These are phyloP conservation scores for Coemansia furcata DNA, from an alignment of 192 early-diverging fungal genomes.

Conservation along the genomic window DNA sequence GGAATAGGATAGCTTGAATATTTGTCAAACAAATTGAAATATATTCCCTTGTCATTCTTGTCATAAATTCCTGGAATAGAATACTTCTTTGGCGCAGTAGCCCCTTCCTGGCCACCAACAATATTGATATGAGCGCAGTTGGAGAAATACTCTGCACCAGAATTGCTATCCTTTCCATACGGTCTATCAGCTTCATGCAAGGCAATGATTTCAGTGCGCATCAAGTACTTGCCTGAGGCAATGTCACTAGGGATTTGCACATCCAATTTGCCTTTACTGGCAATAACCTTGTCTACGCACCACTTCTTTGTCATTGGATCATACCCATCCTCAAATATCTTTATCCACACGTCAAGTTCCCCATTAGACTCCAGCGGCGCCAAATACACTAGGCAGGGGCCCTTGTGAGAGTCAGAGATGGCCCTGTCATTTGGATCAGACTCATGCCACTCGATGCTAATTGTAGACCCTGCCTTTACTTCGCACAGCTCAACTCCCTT, in stretches of 20 bases:
- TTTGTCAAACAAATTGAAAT: neutral
- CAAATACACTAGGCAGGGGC: conserved; percentile 21
- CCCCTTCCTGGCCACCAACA: neutral
- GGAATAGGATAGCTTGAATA: conserved; percentile 10
- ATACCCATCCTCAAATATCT: conserved; percentile 22
- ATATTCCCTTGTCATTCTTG: conserved; percentile 13
- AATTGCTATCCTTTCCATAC: neutral
- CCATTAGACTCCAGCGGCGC: conserved; percentile 12
- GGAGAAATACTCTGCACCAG: conserved; percentile 24
- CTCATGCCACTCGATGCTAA: conserved; percentile 21
- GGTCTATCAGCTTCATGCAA: conserved; percentile 7
- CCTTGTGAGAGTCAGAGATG: conserved; percentile 16
- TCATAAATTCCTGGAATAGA: conserved; percentile 23
- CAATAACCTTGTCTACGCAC: conserved; percentile 18
- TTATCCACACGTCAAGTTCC: conserved; percentile 13
- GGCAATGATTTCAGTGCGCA: conserved; percentile 25
- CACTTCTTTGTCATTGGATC: neutral
- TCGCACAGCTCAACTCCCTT: conserved; percentile 1
- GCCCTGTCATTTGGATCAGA: conserved; percentile 3
- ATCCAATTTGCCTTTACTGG: conserved; percentile 7
- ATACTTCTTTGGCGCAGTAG: neutral
- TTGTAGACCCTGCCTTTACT: conserved; percentile 17
- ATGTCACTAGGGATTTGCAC: conserved; percentile 20
- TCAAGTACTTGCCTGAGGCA: conserved; percentile 16
- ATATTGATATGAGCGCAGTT: conserved; percentile 22